phyloP scores from a whole-genome alignment of 2,329 filamentous ascomycete species.

The Aciculosporium take region DNA sequence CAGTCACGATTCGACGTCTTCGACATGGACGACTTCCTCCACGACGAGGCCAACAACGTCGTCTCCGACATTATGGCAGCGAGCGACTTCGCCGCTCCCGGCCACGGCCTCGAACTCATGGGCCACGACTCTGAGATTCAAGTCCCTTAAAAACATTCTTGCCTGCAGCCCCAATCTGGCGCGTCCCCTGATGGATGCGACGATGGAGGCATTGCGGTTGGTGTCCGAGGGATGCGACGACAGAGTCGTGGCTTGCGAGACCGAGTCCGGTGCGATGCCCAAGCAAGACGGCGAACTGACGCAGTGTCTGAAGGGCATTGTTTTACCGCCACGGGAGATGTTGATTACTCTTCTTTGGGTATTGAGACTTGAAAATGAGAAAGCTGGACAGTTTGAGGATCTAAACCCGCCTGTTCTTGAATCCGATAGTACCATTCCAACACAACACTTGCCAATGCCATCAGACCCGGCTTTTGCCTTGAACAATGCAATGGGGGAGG shows the following conservation, averaged over 20 bases:
- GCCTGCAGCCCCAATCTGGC: conserved; percentile 61
- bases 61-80: conserved; percentile 33
- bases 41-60: conserved; percentile 33
- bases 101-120: conserved; percentile 36
- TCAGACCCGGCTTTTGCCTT: conserved; percentile 11
- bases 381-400: conserved; percentile 16
- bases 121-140: conserved; percentile 45
- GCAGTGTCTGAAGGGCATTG: conserved; percentile 22
- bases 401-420: conserved; percentile 11
- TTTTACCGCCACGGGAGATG: conserved; percentile 32
- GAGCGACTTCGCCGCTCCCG: conserved; percentile 37
- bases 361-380: conserved; percentile 27
- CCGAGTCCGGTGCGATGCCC: conserved; percentile 23
- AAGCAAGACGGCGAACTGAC: conserved; percentile 21
- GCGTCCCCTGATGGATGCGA: conserved; percentile 61
- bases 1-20: conserved; percentile 30
- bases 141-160: conserved; percentile 49
- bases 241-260: conserved; percentile 25
- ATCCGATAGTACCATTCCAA: conserved; percentile 13
- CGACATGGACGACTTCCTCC: conserved; percentile 41
- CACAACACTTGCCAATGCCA: conserved; percentile 10
- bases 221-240: conserved; percentile 43
- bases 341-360: conserved; percentile 34
- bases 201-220: conserved; percentile 59
- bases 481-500: conserved; percentile 8